Conservation (phyloP, 1,284 basidiomycete genomes). For the Cryptococcus neoformans region DNA sequence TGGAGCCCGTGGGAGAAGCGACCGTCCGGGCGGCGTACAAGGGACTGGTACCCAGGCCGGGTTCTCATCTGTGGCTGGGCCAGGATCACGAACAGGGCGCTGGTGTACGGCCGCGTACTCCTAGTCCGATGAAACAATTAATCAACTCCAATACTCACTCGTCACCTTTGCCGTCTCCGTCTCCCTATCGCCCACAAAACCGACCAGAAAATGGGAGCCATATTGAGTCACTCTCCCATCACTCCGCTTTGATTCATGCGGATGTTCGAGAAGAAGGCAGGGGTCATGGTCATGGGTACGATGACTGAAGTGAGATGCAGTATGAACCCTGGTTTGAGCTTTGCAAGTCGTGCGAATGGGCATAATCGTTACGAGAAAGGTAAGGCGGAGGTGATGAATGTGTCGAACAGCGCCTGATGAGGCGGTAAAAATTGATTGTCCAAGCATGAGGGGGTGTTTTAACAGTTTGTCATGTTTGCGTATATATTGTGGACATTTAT, state of each 20-base stretch:
- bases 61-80: not conserved
- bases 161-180: too few species aligned
- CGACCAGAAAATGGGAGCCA: too few species aligned
- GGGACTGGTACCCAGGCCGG: not conserved
- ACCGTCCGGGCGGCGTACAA: conserved; percentile 8
- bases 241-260: too few species aligned
- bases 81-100: not conserved
- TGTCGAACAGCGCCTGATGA: conserved; percentile 3
- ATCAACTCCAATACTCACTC: too few species aligned
- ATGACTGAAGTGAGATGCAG: not conserved
- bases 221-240: too few species aligned
- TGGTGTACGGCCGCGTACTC: too few species aligned
- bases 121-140: not conserved
- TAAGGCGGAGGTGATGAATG: not conserved
- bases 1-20: conserved; percentile 6
- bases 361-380: not conserved
- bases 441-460: not conserved
- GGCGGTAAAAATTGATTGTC: conserved; percentile 7
- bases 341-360: not conserved
- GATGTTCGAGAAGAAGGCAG: too few species aligned
- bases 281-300: too few species aligned
- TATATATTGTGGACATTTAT: too few species aligned
- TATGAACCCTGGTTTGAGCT: conserved; percentile 6
- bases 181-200: too few species aligned
- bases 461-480: too few species aligned